A percentile compares a stretch with the other conserved stretches of the same genome.
phyloP scores from a whole-genome alignment of 2,329 filamentous ascomycete genomes.

The Trichophyton simii region DNA sequence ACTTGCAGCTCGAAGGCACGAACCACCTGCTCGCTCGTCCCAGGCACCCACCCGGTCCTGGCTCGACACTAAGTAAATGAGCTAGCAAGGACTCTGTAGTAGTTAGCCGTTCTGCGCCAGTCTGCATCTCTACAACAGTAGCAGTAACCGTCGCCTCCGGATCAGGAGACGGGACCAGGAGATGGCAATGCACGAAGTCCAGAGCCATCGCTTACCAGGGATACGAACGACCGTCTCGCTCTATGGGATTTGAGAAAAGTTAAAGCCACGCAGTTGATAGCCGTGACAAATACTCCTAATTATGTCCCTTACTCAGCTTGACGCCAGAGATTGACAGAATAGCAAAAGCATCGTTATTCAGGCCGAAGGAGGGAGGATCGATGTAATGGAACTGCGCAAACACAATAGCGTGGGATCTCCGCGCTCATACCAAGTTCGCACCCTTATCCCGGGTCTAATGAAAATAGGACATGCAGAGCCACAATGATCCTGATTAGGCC shows the following conservation, averaged over 20 bases:
- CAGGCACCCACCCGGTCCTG: background rate
- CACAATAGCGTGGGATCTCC: background rate
- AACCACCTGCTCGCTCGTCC: background rate
- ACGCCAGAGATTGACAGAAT: background rate
- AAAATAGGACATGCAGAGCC: background rate
- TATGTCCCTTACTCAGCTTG: background rate
- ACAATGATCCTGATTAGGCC: background rate
- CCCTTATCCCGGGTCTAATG: background rate
- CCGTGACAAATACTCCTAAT: background rate
- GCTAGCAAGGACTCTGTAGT: no score
- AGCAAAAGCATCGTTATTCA: no score
- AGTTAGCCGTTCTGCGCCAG: no score
- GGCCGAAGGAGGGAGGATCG: background rate
- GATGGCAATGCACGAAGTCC: background rate
- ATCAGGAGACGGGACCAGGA: background rate
- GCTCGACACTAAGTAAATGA: background rate
- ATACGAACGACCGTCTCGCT: background rate
- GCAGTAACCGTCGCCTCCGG: background rate
- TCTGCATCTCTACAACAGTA: no score
- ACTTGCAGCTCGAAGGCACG: background rate
- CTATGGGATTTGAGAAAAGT: background rate
- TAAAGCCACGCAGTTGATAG: constrained; percentile 2
- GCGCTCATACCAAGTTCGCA: constrained; percentile 2
- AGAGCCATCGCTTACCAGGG: constrained; percentile 1
- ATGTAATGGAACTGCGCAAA: background rate